These are phyloP conservation scores for Aspergillus bertholletiae DNA, from an alignment of 495 filamentous ascomycete species.

Conservation along the genomic window DNA sequence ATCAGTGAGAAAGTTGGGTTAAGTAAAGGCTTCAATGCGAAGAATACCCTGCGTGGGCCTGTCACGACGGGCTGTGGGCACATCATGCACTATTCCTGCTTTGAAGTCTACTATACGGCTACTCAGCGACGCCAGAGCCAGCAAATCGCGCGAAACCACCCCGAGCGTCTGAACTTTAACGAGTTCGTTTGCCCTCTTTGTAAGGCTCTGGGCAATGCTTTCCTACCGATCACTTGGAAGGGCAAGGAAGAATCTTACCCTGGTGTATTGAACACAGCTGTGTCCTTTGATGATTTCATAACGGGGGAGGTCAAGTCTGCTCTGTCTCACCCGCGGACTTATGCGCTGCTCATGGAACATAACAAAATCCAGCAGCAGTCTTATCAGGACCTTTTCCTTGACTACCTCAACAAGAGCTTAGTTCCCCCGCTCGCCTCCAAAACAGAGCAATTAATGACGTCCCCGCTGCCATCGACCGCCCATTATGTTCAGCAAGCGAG, in stretches of 20 bases:
- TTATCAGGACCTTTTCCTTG: slow-evolving; percentile 58
- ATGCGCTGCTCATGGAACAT: slow-evolving; percentile 38
- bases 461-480: slow-evolving; percentile 27
- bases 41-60: slow-evolving; percentile 65
- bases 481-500: slow-evolving; percentile 26
- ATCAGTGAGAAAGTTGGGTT: slow-evolving; percentile 74
- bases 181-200: slow-evolving; percentile 98
- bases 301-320: slow-evolving; percentile 24
- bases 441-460: slow-evolving; percentile 44
- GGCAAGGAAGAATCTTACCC: slow-evolving; percentile 80
- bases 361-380: slow-evolving; percentile 31
- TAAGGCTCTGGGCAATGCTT: slow-evolving; percentile 93
- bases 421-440: slow-evolving; percentile 58
- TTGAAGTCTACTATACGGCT: slow-evolving; percentile 82
- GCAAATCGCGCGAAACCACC: slow-evolving; percentile 90
- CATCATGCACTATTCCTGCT: slow-evolving; percentile 97
- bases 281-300: slow-evolving; percentile 59
- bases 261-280: slow-evolving; percentile 55
- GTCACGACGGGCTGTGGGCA: slow-evolving; percentile 92
- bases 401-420: slow-evolving; percentile 59
- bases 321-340: slow-evolving; percentile 33
- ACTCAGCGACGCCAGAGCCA: slow-evolving; percentile 78
- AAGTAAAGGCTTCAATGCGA: slow-evolving; percentile 80
- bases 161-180: slow-evolving; percentile 67
- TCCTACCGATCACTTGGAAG: slow-evolving; percentile 94